A percentile compares a stretch with the other conserved stretches of the same genome.
Evolutionary conservation across 768 basidiomycete species (phyloP).

Genomic region (Cubamyces lactineus): DNA sequence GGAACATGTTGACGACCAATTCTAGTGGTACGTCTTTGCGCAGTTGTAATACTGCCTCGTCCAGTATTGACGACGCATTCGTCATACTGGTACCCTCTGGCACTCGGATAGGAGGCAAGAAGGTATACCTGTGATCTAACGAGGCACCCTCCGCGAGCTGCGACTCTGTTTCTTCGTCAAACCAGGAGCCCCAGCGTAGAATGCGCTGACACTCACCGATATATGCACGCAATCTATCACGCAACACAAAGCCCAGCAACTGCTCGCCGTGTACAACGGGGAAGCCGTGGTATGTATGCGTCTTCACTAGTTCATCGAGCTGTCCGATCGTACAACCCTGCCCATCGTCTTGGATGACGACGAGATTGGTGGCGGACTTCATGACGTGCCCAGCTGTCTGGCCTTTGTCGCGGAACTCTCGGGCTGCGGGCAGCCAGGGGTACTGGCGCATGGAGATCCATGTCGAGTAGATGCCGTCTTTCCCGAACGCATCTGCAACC

Average conservation of each 20-base stretch:
- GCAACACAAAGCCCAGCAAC: conserved; percentile 63
- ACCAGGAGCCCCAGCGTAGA: neutral
- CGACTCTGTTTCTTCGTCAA: conserved; percentile 25
- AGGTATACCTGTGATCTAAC: conserved; percentile 28
- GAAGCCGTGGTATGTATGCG: conserved; percentile 60
- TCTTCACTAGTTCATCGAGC: conserved; percentile 49
- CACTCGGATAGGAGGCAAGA: conserved; percentile 17
- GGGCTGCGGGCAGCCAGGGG: conserved; percentile 64
- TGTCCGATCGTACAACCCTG: conserved; percentile 46
- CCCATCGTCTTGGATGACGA: conserved; percentile 52
- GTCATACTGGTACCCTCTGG: conserved; percentile 18
- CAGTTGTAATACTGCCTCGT: conserved; percentile 59
- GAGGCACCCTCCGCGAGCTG: conserved; percentile 28
- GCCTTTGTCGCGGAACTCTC: conserved; percentile 66
- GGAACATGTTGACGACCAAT: conserved; percentile 73
- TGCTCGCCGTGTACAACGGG: conserved; percentile 58
- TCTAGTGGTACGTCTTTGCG: conserved; percentile 73
- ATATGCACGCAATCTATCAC: conserved; percentile 51
- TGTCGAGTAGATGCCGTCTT: conserved; percentile 69
- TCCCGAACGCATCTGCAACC: conserved; percentile 72
- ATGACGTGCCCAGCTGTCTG: conserved; percentile 64
- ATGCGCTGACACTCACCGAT: conserved; percentile 35
- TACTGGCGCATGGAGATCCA: conserved; percentile 76
- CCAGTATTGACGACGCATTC: conserved; percentile 41
- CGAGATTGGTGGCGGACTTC: conserved; percentile 53